Base-by-base conservation (phyloP, 2,329 filamentous ascomycete species). In the Botrytis porri region DNA sequence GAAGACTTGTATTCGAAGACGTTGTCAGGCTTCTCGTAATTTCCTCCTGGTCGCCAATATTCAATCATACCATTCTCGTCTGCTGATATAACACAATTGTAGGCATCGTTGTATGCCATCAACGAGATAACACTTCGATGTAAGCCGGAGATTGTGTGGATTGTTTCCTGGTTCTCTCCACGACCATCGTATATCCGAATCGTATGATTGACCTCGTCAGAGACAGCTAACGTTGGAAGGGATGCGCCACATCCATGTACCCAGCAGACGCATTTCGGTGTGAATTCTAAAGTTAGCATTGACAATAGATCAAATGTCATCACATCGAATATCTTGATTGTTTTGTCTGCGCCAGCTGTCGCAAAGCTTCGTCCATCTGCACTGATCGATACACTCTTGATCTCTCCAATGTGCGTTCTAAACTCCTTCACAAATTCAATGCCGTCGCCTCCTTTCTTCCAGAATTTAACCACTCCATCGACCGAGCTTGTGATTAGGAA, bases 391-490 rank as follows among this genome's bases (percentile, higher is more conserved):
- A 96, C 93, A 41, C 92, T 92, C 74, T 86, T 90, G 80, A 98
- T 93, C 80, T 97, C 93, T 69, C 93, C 93, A 73, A 88, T 87
- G 83, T 99, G 97, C 12, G 96, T 95, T 80, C 91, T 92, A 84
- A 97, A 99, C 83, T 99, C 95, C 84, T 99, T 99, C 70, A 98
- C 95, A 80, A 99, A 99, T 83, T 99, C 97, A 73, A 99, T 93
- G 0, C 93, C 93, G 48, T 93, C 90, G 2, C 89, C 91, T 76
- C 93, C 88, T 84, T 99, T 99, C 85, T 99, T 99, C 96, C 96
- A 99, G 82, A 99, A 99, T 83, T 99, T 99, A 78, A 98, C 95
- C 0, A 95, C 92, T n/a, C 97, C 97, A 81, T 99, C 96, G 61
- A 93, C 84, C 0, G 96, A 98, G 75, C 93, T 93, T 1, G 96